Conservation (phyloP, 768 basidiomycete genomes). For the Coprinopsis sp. region DNA sequence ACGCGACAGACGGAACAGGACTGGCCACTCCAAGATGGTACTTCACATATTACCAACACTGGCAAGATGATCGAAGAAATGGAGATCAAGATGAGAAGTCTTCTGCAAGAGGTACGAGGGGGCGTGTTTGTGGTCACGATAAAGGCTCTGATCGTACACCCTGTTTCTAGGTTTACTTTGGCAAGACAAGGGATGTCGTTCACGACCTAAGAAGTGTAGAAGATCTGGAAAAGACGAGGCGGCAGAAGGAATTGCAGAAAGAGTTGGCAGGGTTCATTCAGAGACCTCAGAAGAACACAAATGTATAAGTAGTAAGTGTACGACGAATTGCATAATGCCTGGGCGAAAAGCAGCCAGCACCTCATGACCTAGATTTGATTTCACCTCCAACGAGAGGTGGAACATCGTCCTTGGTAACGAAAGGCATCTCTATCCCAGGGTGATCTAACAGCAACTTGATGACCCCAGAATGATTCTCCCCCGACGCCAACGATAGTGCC, state of each 20-base stretch:
- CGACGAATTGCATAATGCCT: too few relatives aligned
- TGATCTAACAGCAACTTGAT: too few relatives aligned
- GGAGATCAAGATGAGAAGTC: constrained; percentile 98
- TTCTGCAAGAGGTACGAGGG: constrained; percentile 71
- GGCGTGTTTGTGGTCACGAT: background rate
- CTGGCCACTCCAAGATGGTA: constrained; percentile 70
- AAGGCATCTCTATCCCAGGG: too few relatives aligned
- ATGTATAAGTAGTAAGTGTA: background rate
- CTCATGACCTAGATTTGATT: too few relatives aligned
- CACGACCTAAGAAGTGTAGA: constrained; percentile 86
- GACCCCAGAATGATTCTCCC: too few relatives aligned
- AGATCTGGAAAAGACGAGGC: constrained; percentile 76
- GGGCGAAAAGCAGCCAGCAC: too few relatives aligned
- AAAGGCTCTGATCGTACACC: constrained; percentile 2
- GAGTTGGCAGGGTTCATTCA: constrained; percentile 87
- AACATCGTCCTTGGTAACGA: too few relatives aligned
- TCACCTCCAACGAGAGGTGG: too few relatives aligned
- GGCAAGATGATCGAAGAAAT: constrained; percentile 97
- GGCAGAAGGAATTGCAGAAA: constrained; percentile 82
- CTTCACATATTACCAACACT: constrained; percentile 89
- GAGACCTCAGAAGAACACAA: constrained; percentile 33
- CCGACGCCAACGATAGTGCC: too few relatives aligned
- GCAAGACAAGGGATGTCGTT: constrained; percentile 93
- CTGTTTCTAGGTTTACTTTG: constrained; percentile 74
- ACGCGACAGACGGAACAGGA: constrained; percentile 94